These are phyloP conservation scores for Monilinia fructicola DNA, from an alignment of 2,329 filamentous ascomycete species.

Conservation along the genomic window DNA sequence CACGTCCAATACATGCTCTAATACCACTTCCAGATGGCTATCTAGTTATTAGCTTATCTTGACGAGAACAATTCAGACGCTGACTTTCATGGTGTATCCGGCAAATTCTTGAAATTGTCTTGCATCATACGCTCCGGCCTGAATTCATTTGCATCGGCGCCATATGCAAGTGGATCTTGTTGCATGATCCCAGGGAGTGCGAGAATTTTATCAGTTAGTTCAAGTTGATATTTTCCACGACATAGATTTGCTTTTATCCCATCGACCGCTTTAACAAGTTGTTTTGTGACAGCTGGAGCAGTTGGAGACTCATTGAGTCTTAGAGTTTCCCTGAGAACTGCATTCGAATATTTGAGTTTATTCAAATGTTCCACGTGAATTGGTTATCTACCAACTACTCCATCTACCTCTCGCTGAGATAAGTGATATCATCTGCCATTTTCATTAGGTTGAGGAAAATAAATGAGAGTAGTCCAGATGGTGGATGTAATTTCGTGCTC, in stretches of 20 bases:
- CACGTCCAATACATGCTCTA: conserved; percentile 68
- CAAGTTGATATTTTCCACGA: conserved; percentile 31
- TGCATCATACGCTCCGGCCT: conserved; percentile 71
- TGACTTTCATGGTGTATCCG: conserved; percentile 46
- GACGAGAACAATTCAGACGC: neutral
- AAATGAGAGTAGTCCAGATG: conserved; percentile 53
- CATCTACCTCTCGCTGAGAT: conserved; percentile 54
- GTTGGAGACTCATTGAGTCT: conserved; percentile 62
- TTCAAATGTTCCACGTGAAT: conserved; percentile 50
- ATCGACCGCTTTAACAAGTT: conserved; percentile 42
- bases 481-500: conserved; percentile 68
- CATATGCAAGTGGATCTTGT: conserved; percentile 62
- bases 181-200: conserved; percentile 56
- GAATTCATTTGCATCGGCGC: conserved; percentile 64
- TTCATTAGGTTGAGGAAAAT: conserved; percentile 52
- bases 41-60: conserved; percentile 41
- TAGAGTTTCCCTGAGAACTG: conserved; percentile 64
- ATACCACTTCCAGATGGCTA: conserved; percentile 75
- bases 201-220: conserved; percentile 53
- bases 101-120: conserved; percentile 64
- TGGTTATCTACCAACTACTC: conserved; percentile 49
- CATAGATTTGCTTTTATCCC: conserved; percentile 43
- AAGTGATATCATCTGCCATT: conserved; percentile 47
- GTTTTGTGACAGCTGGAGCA: conserved; percentile 56
- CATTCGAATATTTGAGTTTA: conserved; percentile 63